Evolutionary conservation across 2,329 filamentous ascomycete species (phyloP), one percentile per base, ranked within the genome.

Genomic region (Botrytis pseudocinerea): DNA sequence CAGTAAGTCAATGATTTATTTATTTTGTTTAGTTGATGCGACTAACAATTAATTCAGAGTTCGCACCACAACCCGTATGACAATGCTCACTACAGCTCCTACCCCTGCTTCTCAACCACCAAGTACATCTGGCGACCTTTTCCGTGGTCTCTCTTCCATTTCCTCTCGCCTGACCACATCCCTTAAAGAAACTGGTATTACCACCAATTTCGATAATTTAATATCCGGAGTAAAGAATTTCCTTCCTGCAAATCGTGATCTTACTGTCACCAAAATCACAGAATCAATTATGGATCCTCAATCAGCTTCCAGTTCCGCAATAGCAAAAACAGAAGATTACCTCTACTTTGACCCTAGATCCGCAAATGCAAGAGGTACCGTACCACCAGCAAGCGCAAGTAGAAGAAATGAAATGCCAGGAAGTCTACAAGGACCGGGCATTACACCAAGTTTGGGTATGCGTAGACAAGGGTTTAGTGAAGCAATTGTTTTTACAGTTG

Each of bases 171-270:
- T 99, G 7, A 98, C 96, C 12, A 95, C 98, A 82, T 92, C 94
- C 38, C 92, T 99, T 81, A 97, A 97, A 81, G 95, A 97, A 76
- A 94, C 94, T 7, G 89, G 89, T 46, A 93, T 97, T 28, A 90
- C 91, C 73, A 90, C 90, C 71, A 98, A 98, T 81, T 93, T 99
- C 79, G 96, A 98, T 82, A 95, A 92, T 44, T 89, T 99, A 61
- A 95, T 98, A 75, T 95, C 94, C 9, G 95, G 95, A 61, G 95
- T 99, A 80, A 99, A 98, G 84, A 98, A 97, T 83, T 97, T 99
- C 83, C 85, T 99, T n/a, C 96, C 97, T 0, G 93, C 90, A 22
- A 97, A 99, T 84, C 94, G 95, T 78, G 97, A 99, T 80, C 88
- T 98, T 16, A 98, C 96, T 0, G 89, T 99, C 70, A 99, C 97